Evolutionary conservation across 495 filamentous ascomycete species (phyloP), one percentile per base, ranked within the genome.

Genomic region (Parmelia sp.): DNA sequence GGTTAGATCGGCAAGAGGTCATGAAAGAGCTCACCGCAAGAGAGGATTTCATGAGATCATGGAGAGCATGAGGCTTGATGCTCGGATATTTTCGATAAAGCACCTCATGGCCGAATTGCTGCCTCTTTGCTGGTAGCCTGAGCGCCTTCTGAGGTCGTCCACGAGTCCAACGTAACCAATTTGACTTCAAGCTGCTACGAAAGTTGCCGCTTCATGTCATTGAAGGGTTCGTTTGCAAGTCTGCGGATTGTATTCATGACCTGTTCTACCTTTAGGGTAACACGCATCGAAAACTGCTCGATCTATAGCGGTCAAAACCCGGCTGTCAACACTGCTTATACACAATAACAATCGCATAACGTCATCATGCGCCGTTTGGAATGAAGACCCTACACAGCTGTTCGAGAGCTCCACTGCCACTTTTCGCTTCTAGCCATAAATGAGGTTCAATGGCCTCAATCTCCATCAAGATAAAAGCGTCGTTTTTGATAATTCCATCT

Each of bases 391-490:
- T 60, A 45, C 58, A 60, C 37, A 59, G 4, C 57, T 59, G 35
- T 23, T 37, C 57, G n/a, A 59, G 40, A 44, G 40, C 39, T 15
- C n/a, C 31, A 15, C 1, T 15, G 15, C 10, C 40, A 61, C 14
- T 33, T n/a, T 53, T 31, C 10, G 60, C 42, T 44, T 61, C 60
- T 33, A 49, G 35, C 60, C 42, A 61, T n/a, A 53, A 27, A 33
- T 37, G 60, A 19, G 27, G 42, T 29, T 61, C 42, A 49, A 61
- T 61, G 19, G 29, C 42, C 60, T 61, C 42, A 19, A 37, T 39
- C 27, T 61, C 42, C 60, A 61, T 61, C 8, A 53, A 27, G 29
- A 61, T 33, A 35, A 61, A 61, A 37, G 14, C 29, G n/a, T 39
- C 44, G 4, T 29, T 14, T 27, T 33, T 61, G 11, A 37, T 51